Evolutionary conservation across 148 eudicot species (phyloP), one percentile per base, ranked within the genome.

Genomic region (Vaccinium macrocarpon): DNA sequence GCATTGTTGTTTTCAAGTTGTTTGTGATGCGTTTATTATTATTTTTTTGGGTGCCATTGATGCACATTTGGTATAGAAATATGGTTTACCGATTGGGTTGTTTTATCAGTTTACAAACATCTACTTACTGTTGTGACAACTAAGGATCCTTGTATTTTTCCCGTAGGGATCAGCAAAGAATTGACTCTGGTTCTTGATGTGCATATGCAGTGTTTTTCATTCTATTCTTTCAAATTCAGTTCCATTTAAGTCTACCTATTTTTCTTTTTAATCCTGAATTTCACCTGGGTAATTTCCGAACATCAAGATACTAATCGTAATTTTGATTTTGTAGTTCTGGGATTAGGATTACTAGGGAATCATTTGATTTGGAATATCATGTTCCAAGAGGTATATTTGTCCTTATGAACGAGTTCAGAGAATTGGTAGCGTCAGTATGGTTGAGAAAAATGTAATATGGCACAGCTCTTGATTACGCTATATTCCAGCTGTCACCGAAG

Each of bases 401-500:
- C 38, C 51, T 21, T 76, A 64, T 51, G 61, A 78, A 50, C 21
- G 82, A 72, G 32, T 66, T 52, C 27, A 42, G 73, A 46, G n/a
- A 56, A 80, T 27, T 46, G 78, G 74, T 27, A 21, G 81, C 15
- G 57, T 55, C 68, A 70, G 29, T 23, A 23, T 57, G 80, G 79
- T 42, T 13, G 53, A 46, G 49, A 77, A 90, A 91, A 85, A 93
- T 93, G 97, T 89, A 90, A 84, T 89, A 94, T 0, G 93, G 94
- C 32, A 84, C 89, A 21, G 97, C 95, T 78, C 91, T 97, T 84
- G 98, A 97, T 85, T 93, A 92, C 76, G 99, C 99, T 68, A 88
- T 94, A 57, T 95, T 97, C 77, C 96, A 93, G 87, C 79, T 91
- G 82, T 91, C 99, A 78, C 99, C 99, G 2, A 91, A 85, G 87